Conservation (phyloP, 768 basidiomycete species). For the Mycena kentingensis region DNA sequence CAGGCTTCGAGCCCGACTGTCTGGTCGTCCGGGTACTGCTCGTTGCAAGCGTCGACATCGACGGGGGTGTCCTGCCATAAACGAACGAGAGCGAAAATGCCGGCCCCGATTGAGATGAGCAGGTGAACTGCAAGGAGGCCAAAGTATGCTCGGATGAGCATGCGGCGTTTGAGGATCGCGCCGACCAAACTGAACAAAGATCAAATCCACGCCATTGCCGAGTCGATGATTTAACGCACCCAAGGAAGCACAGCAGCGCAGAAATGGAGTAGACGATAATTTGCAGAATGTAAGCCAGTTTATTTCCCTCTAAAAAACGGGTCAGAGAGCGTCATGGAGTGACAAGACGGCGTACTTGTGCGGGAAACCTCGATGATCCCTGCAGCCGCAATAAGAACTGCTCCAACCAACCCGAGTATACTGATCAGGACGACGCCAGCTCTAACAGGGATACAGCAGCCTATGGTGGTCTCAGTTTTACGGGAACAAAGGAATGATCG, state of each 20-base stretch:
- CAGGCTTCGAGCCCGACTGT: slow-evolving; percentile 39
- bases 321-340: background rate
- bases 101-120: slow-evolving; percentile 46
- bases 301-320: slow-evolving; percentile 35
- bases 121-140: slow-evolving; percentile 44
- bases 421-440: slow-evolving; percentile 49
- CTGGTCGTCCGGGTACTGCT: slow-evolving; percentile 32
- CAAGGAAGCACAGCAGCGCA: slow-evolving; percentile 46
- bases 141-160: slow-evolving; percentile 46
- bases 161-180: slow-evolving; percentile 41
- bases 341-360: slow-evolving; percentile 17
- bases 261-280: slow-evolving; percentile 44
- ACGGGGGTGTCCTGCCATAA: slow-evolving; percentile 43
- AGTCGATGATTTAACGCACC: slow-evolving; percentile 32
- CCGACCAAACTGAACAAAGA: slow-evolving; percentile 40
- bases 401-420: slow-evolving; percentile 48
- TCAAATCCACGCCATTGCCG: background rate
- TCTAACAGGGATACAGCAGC: slow-evolving; percentile 51
- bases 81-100: slow-evolving; percentile 46
- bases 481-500: too few relatives aligned
- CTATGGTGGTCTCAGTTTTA: too few relatives aligned
- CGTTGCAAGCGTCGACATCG: slow-evolving; percentile 41
- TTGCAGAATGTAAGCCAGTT: slow-evolving; percentile 43
- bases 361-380: slow-evolving; percentile 39
- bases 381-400: slow-evolving; percentile 40